Evolutionary conservation across 192 early-diverging fungal species (phyloP).

Genomic region (Paraglomus occultum): DNA sequence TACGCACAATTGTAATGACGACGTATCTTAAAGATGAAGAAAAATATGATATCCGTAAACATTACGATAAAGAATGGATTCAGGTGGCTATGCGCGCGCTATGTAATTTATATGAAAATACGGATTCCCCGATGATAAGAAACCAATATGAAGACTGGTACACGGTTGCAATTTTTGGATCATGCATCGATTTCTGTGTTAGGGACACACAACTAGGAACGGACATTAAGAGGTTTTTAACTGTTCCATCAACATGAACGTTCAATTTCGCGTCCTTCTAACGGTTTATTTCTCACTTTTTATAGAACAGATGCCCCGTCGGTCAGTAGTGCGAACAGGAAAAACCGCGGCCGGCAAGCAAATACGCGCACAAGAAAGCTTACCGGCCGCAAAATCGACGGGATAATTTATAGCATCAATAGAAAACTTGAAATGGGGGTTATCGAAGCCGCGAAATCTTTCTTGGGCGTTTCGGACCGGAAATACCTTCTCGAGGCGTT

Average conservation of each 20-base stretch:
- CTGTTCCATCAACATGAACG: background rate
- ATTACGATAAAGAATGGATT: conserved; percentile 3
- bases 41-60: conserved; percentile 13
- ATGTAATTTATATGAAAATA: conserved; percentile 18
- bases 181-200: conserved; percentile 17
- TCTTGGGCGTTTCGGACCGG: background rate
- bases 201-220: conserved; percentile 13
- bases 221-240: conserved; percentile 16
- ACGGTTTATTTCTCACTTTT: conserved; percentile 9
- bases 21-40: background rate
- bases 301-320: conserved; percentile 17
- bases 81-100: background rate
- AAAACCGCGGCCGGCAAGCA: conserved; percentile 13
- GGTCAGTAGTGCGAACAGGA: conserved; percentile 18
- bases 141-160: conserved; percentile 18
- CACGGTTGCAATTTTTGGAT: conserved; percentile 22
- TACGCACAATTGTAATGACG: conserved; percentile 9
- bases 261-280: too few species aligned
- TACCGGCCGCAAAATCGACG: conserved; percentile 17
- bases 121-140: background rate
- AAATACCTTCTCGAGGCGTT: conserved; percentile 1
- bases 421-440: conserved; percentile 4
- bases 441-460: conserved; percentile 23
- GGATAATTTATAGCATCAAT: conserved; percentile 13
- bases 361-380: conserved; percentile 20